Evolutionary conservation across 2,329 filamentous ascomycete species (phyloP), one percentile per base, ranked within the genome.

Genomic region (Aspergillus sergii): DNA sequence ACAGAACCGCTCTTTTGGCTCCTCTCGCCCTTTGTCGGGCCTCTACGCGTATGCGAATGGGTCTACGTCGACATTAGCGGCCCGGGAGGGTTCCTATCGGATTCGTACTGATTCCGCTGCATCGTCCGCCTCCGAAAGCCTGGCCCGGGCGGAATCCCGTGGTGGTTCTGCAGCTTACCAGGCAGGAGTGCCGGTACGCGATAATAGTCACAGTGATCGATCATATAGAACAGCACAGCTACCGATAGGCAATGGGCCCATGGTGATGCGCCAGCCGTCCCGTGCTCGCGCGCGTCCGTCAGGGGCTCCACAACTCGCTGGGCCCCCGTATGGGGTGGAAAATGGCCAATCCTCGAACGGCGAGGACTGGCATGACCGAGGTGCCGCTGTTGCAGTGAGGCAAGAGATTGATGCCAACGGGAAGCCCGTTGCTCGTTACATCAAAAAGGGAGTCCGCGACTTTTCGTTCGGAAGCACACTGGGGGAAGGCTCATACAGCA

Each of bases 401-500:
- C 89, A 92, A 75, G 94, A 97, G 74, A 85, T 93, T 30, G 95
- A 98, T 77, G 87, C 91, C 34, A 92, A 89, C 68, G 95, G 95
- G 23, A 91, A 92, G 69, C 88, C 92, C 3, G 85, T 96, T 10
- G 85, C 93, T 66, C 89, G 92, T 65, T 89, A 92, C 63, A 90
- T 98, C 59, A 98, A 98, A 79, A 99, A 99, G 76, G 95, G 95
- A 2, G 95, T 99, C 51, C 92, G 95, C 69, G 95, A 99, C 80
- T 99, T 99, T 79, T 90, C 90, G 43, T 99, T 99, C 79, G 94
- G 94, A 28, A 87, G 91, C 60, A 90, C 94, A 2, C 84, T 99
- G 2, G 95, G 95, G 62, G 95, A 99, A 79, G 95, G 95, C 30
- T 99, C 95, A 7, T 99, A 99, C 85, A 98, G 94, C 74, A 97